A percentile compares a stretch with the other conserved stretches of the same genome.
These are phyloP conservation scores for Mycena epipterygia DNA, from an alignment of 768 basidiomycete species.

Conservation along the genomic window DNA sequence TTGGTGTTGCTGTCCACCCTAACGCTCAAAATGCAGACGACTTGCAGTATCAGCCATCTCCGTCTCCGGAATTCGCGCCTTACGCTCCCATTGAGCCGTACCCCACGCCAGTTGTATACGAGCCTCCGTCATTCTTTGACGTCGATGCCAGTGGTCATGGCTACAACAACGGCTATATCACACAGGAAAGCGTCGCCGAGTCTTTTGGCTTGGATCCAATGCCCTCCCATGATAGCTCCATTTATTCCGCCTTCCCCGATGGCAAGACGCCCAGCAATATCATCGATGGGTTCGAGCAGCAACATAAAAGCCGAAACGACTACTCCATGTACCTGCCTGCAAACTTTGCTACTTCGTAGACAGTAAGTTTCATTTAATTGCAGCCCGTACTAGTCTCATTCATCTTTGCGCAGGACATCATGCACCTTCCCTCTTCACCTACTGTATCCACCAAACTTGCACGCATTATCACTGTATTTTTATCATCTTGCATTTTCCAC, in stretches of 20 bases:
- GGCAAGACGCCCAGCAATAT: slow-evolving; percentile 2
- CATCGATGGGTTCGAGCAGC: slow-evolving; percentile 9
- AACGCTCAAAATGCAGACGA: not conserved
- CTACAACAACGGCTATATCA: slow-evolving; percentile 1
- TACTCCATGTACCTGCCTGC: slow-evolving; percentile 6
- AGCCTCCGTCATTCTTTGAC: slow-evolving; percentile 7
- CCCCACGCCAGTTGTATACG: not conserved
- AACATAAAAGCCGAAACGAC: slow-evolving; percentile 6
- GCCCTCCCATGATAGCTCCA: not conserved
- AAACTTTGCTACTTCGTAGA: not conserved
- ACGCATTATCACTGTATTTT: slow-evolving; percentile 27
- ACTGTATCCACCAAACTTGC: slow-evolving; percentile 23
- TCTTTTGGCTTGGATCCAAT: not conserved
- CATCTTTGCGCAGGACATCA: not conserved
- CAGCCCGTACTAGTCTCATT: not conserved
- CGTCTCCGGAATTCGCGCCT: not conserved
- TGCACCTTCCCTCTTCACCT: not conserved
- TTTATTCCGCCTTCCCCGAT: slow-evolving; percentile 11
- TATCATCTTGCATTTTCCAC: not conserved
- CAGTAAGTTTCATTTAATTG: not conserved
- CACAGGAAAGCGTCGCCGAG: slow-evolving; percentile 4
- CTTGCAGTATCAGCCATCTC: not conserved
- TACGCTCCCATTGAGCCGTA: not conserved
- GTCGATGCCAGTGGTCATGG: not conserved
- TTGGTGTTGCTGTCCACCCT: not conserved